Base-by-base conservation (phyloP, 2,329 filamentous ascomycete genomes). In the Byssothecium circinans region DNA sequence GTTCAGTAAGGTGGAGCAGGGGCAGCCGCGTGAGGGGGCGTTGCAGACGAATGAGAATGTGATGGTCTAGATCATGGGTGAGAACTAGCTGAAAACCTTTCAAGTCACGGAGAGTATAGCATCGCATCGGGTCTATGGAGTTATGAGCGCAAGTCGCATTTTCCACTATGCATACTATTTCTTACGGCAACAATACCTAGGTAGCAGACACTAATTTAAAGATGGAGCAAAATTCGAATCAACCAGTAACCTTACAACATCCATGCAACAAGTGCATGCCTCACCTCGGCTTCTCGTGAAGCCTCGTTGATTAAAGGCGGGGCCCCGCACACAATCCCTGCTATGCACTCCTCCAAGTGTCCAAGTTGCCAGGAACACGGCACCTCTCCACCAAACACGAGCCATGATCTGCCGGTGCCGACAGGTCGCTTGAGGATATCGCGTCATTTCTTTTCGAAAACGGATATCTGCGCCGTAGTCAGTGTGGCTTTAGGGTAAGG, bases 1-100 rank as follows among this genome's bases (percentile, higher is more conserved):
- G 20, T 68, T 65, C 43, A 62, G 59, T 50, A 69, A 70, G 57
- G 59, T 64, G 19, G 62, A 65, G 44, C 64, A 68, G 50, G 60
- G 41, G 17, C 37, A 35, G 12, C 47, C 27, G 15, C n/a, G 18
- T 11, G 47, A 42, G 18, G 40, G 40, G 11, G 40, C 23, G 29
- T 7, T 35, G 23, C 36, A 30, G 17, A 30, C 39, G 23, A 35
- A 41, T 15, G 41, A 37, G 37, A 41, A 23, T 14, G 27, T 41
- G 25, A 23, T 8, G 18, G 36, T 23, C 14, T 23, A 38, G 17
- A 8, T 5, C 5, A 36, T 18, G 34, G 14, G 5, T 32, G 6
- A n/a, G n/a, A n/a, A n/a, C n/a, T n/a, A 27, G 6, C 11, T 27
- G 25, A 27, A 11, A 27, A 27, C 25, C 6, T 6, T 27, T 7